phyloP scores from a whole-genome alignment of 2,329 filamentous ascomycete species.

The Alternaria solani region DNA sequence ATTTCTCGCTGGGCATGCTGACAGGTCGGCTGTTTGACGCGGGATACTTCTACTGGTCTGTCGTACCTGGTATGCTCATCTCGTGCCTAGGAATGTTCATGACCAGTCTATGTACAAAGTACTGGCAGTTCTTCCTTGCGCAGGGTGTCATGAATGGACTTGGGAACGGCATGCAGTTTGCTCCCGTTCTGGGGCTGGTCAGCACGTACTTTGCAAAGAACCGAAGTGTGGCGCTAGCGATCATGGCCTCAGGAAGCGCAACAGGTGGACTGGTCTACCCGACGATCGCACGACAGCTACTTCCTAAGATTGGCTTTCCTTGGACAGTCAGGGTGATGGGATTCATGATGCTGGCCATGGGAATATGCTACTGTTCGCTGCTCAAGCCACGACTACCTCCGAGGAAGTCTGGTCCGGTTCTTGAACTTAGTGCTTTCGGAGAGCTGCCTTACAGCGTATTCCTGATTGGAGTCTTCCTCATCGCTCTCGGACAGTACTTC shows the following conservation, averaged over 20 bases:
- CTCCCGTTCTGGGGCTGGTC: conserved; percentile 41
- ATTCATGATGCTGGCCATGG: conserved; percentile 63
- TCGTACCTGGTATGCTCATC: conserved; percentile 55
- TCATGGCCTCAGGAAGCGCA: conserved; percentile 66
- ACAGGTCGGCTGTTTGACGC: conserved; percentile 62
- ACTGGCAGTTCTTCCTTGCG: conserved; percentile 58
- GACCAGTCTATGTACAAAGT: conserved; percentile 59
- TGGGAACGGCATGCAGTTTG: conserved; percentile 48
- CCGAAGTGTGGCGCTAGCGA: conserved; percentile 67
- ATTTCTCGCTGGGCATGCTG: conserved; percentile 61
- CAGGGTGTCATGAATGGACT: conserved; percentile 48
- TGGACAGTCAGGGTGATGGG: conserved; percentile 72
- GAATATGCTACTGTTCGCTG: conserved; percentile 47
- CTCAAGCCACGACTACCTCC: conserved; percentile 55
- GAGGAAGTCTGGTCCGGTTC: conserved; percentile 52
- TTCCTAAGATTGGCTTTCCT: conserved; percentile 67
- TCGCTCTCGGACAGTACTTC: conserved; percentile 51
- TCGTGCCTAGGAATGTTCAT: conserved; percentile 60
- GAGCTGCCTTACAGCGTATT: conserved; percentile 54
- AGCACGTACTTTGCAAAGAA: conserved; percentile 67
- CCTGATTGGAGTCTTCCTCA: conserved; percentile 45
- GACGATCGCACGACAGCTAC: conserved; percentile 60
- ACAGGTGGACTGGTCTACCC: conserved; percentile 72
- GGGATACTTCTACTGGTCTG: conserved; percentile 58
- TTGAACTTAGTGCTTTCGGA: conserved; percentile 54